Conservation (phyloP, 108 stramenopile genomes). For the Bacterosira constricta region DNA sequence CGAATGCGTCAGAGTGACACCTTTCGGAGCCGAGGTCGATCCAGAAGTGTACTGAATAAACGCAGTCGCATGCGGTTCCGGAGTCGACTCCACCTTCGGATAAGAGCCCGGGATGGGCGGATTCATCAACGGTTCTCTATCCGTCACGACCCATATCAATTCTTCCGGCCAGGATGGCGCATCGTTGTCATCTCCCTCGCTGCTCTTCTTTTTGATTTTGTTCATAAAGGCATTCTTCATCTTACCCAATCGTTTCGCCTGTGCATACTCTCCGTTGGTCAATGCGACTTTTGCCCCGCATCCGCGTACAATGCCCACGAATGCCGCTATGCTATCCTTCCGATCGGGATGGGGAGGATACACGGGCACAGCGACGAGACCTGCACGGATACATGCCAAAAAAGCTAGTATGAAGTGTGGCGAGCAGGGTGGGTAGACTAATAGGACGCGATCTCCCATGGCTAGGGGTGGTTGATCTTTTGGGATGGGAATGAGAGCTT, state of each 20-base stretch:
- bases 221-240: conserved; percentile 41
- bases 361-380: conserved; percentile 91
- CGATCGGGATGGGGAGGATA: conserved; percentile 95
- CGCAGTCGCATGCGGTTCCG: conserved; percentile 62
- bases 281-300: conserved; percentile 88
- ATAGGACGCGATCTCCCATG: conserved; percentile 78
- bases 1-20: conserved; percentile 90
- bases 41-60: conserved; percentile 99
- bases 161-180: conserved; percentile 71
- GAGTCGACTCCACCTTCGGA: conserved; percentile 14
- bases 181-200: conserved; percentile 1
- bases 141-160: conserved; percentile 77
- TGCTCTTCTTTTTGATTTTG: conserved; percentile 9
- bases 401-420: conserved; percentile 95
- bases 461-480: conserved; percentile 9
- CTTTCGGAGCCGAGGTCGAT: conserved; percentile 95
- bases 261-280: conserved; percentile 85
- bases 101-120: conserved; percentile 3
- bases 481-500: not conserved
- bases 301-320: conserved; percentile 71
- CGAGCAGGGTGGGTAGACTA: conserved; percentile 95
- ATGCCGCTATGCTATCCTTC: conserved; percentile 77
- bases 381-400: conserved; percentile 92
- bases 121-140: conserved; percentile 37
- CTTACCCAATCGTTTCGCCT: conserved; percentile 67